Conservation (phyloP, 1,284 basidiomycete species). For the Microbotryum lychnidis-dioicae region DNA sequence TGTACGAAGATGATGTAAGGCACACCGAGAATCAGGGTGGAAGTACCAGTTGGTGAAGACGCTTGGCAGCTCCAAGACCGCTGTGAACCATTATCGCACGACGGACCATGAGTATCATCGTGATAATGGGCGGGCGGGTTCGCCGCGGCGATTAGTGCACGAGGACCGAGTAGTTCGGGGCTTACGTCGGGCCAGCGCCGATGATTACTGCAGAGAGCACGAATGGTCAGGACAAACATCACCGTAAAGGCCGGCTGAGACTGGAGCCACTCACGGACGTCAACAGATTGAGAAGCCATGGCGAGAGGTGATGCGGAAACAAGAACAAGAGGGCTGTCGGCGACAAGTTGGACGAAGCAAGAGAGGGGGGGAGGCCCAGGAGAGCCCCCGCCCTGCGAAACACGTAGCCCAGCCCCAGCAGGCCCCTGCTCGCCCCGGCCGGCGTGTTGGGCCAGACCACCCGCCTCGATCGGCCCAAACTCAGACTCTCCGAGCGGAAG, state of each 20-base stretch:
- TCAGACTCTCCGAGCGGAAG: too few species aligned
- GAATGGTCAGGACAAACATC: neutral
- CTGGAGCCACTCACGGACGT: constrained; percentile 17
- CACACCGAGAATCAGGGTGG: neutral
- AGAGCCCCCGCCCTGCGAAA: too few species aligned
- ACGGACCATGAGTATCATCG: neutral
- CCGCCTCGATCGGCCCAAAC: too few species aligned
- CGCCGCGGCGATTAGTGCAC: neutral
- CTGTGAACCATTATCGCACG: constrained; percentile 36
- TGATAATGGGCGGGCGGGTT: neutral
- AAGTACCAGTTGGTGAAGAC: constrained; percentile 45
- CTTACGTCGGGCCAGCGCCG: constrained; percentile 41
- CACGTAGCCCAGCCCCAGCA: too few species aligned
- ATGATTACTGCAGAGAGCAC: constrained; percentile 34
- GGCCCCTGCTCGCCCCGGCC: too few species aligned
- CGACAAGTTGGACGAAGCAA: too few species aligned
- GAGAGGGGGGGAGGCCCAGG: too few species aligned
- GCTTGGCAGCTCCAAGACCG: constrained; percentile 49
- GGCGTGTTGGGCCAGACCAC: too few species aligned
- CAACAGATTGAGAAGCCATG: constrained; percentile 19
- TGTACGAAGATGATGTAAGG: neutral
- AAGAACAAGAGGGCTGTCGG: too few species aligned
- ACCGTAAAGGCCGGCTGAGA: too few species aligned
- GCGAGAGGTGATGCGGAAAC: too few species aligned
- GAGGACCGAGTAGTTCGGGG: neutral